Base-by-base conservation (phyloP, 169 alveolate genomes). In the Babesia microti region DNA sequence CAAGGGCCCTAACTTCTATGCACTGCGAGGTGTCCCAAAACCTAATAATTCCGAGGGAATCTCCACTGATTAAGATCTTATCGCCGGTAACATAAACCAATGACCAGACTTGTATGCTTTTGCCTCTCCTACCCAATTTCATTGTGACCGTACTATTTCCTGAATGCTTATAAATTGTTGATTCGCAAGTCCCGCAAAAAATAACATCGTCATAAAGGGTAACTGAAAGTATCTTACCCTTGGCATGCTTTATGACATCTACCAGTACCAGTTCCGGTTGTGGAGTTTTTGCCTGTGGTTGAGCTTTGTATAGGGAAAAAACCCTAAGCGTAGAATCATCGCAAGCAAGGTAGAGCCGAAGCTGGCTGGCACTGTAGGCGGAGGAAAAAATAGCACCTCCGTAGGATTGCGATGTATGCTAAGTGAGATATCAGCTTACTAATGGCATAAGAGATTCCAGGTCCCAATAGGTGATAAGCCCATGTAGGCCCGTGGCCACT, bases 321-420 rank as follows among this genome's bases (percentile, higher is more conserved):
- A 51, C 30, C 4, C 76, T 41, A 3, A 65, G 65, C 2, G 46
- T 2, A 11, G 69, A 68, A 17, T 65, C 76, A 35, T 65, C 76
- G 47, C 76, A 65, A 9, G 70, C 72, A 23, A 65, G 40, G 19
- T 54, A 43, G 0, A 65, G 43, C 19, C 49, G 19, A 18, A 52
- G 15, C 6, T 35, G 43, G 23, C 66, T 26, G 11, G 37, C 36
- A 9, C 58, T 50, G 21, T 47, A 35, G 17, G 54, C 60, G 9
- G 65, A 57, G 12, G 70, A 12, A 23, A 65, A 65, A n/a, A 65
- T 65, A 6, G 76, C 76, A 1, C 76, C 76, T 47, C 76, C 76
- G 43, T 56, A 65, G 2, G 76, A 61, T 14, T 54, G 42, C 9
- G 57, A 56, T 15, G 60, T 17, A 21, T 44, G 46, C 76, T 65